phyloP scores from a whole-genome alignment of 495 filamentous ascomycete species.

The Penicillium chermesinum region DNA sequence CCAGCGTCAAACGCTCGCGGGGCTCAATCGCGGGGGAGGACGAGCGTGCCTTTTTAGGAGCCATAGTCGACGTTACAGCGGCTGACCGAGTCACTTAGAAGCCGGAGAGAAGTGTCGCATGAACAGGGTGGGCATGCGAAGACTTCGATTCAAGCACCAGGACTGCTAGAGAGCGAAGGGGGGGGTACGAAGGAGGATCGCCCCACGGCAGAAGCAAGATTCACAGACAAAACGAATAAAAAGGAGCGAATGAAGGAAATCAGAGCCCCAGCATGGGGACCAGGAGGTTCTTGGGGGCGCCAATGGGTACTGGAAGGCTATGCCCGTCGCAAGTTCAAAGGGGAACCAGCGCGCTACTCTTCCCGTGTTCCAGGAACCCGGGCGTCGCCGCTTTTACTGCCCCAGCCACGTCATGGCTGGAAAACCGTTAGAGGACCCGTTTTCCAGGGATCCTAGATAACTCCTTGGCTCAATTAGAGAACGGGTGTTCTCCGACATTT shows the following conservation, averaged over 20 bases:
- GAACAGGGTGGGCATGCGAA: neutral
- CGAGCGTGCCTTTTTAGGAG: slow-evolving; percentile 41
- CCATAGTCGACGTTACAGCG: slow-evolving; percentile 22
- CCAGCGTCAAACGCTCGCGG: slow-evolving; percentile 72
- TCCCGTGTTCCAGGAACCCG: slow-evolving; percentile 11
- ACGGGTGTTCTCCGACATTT: too few species aligned
- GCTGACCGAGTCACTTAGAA: neutral
- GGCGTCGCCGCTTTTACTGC: slow-evolving; percentile 10
- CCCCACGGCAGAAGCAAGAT: neutral
- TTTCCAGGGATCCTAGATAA: too few species aligned
- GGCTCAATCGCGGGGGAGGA: slow-evolving; percentile 40
- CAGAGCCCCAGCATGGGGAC: slow-evolving; percentile 8
- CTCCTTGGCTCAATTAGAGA: too few species aligned
- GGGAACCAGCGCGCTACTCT: slow-evolving; percentile 4
- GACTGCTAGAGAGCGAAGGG: slow-evolving; percentile 4
- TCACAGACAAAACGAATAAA: neutral
- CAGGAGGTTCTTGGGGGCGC: slow-evolving; percentile 1
- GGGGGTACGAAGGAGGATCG: neutral
- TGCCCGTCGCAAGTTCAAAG: slow-evolving; percentile 7
- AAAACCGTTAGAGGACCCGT: too few species aligned
- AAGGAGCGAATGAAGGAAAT: slow-evolving; percentile 1
- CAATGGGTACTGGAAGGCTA: slow-evolving; percentile 7
- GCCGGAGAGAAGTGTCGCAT: slow-evolving; percentile 5
- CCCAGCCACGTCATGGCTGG: neutral
- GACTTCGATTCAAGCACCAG: neutral